Conservation (phyloP, 2,329 filamentous ascomycete genomes). For the Periconia macrospinosa region DNA sequence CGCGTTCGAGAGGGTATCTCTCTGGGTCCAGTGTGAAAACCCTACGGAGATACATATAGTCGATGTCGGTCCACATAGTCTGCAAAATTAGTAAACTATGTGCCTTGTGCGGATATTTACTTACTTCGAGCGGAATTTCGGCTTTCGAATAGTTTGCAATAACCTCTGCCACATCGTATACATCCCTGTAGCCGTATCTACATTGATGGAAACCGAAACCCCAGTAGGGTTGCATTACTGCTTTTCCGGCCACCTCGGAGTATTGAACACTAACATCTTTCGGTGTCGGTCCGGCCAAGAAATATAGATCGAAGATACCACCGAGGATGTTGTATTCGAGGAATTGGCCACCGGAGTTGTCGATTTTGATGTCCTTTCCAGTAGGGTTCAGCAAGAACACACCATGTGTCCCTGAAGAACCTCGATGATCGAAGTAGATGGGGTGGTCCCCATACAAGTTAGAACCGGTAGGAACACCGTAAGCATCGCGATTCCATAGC, state of each 20-base stretch:
- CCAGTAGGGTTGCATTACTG: slow-evolving; percentile 57
- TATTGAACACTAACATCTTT: slow-evolving; percentile 53
- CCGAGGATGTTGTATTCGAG: slow-evolving; percentile 79
- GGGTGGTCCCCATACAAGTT: slow-evolving; percentile 77
- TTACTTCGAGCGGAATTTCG: slow-evolving; percentile 55
- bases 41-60: slow-evolving; percentile 65
- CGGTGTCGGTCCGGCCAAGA: slow-evolving; percentile 52
- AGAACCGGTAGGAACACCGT: slow-evolving; percentile 58
- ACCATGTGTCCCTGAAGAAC: slow-evolving; percentile 43
- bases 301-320: slow-evolving; percentile 73
- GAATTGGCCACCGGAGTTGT: slow-evolving; percentile 66
- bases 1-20: slow-evolving; percentile 61
- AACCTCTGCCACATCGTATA: slow-evolving; percentile 65
- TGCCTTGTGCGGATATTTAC: background rate
- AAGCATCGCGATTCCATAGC: slow-evolving; percentile 72
- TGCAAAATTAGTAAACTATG: slow-evolving; percentile 41
- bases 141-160: slow-evolving; percentile 68
- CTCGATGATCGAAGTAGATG: slow-evolving; percentile 74
- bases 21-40: slow-evolving; percentile 68
- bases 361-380: slow-evolving; percentile 73
- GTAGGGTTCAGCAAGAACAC: slow-evolving; percentile 38
- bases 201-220: slow-evolving; percentile 56
- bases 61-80: slow-evolving; percentile 74
- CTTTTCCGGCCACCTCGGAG: slow-evolving; percentile 49
- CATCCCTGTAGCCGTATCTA: slow-evolving; percentile 56